Base-by-base conservation (phyloP, 1,284 basidiomycete genomes). In the Malassezia sp. region DNA sequence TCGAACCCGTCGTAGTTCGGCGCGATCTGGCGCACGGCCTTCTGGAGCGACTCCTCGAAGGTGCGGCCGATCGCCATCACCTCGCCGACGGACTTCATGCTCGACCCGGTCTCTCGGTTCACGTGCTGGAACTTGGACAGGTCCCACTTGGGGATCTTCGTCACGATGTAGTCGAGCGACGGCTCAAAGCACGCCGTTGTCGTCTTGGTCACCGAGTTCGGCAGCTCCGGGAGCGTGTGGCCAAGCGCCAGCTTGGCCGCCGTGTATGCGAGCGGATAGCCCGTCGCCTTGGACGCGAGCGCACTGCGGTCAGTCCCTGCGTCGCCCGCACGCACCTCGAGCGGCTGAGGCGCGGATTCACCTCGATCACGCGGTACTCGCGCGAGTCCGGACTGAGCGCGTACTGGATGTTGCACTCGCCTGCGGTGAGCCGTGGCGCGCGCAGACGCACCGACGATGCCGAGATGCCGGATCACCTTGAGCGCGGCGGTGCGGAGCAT, bases 1-100 rank as follows among this genome's bases (percentile, higher is more conserved):
- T 76, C 76, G 61, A 81, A 81, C 5, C 79, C 79, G 54, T 74
- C 70, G 67, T 76, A 81, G 52, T 83, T 80, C 35, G 91, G 91
- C 71, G 95, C 90, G 26, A 97, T 83, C 75, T 93, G 89, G 60
- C 93, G 83, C 60, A 97, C 86, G 41, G 93, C 93, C 76, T 99
- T 99, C 73, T 97, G 93, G 67, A 99, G 77, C 64, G 84, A 88
- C 74, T 99, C 93, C 74, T 99, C 93, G 61, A 95, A 99, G 1
- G 93, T 97, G 59, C 93, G 84, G 37, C 93, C 93, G 60, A 99
- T 96, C 56, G 91, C 91, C 93, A 99, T 97, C 63, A 97, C 91
- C 73, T 97, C 93, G 53, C 93, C 93, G 49, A 99, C 93, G 20
- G 86, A 90, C 75, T 99, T 97, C 93, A 99, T 97, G 21, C 88